Evolutionary conservation across 2,329 filamentous ascomycete species (phyloP).

Genomic region (Phoma sp.): DNA sequence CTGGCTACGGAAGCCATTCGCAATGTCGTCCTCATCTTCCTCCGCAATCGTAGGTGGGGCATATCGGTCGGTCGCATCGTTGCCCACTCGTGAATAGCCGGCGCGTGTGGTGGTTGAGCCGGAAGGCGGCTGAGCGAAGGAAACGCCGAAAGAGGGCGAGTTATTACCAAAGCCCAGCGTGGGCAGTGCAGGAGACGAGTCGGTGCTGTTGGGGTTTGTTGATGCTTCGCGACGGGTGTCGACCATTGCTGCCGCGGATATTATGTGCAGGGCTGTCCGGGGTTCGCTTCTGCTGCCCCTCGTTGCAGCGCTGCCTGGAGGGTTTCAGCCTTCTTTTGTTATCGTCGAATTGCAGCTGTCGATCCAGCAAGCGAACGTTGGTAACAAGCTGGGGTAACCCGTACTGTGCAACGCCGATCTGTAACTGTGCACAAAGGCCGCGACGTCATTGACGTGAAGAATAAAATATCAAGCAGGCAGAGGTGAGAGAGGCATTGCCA

Average conservation of each 20-base stretch:
- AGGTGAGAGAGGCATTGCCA: not conserved
- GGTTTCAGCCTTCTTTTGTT: constrained; percentile 15
- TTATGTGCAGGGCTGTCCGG: constrained; percentile 7
- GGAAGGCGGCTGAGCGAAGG: constrained; percentile 30
- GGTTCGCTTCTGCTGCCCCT: constrained; percentile 11
- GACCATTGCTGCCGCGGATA: constrained; percentile 32
- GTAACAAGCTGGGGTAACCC: constrained; percentile 2
- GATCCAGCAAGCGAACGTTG: not conserved
- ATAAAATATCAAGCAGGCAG: not conserved
- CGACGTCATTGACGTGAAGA: constrained; percentile 6
- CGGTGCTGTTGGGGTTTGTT: constrained; percentile 37
- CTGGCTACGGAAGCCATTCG: constrained; percentile 28
- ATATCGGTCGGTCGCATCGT: constrained; percentile 43
- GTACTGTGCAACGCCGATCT: constrained; percentile 5
- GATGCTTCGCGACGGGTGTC: constrained; percentile 39
- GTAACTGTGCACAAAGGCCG: not conserved
- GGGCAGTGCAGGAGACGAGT: constrained; percentile 37
- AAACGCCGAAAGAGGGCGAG: constrained; percentile 29
- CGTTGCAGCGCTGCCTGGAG: constrained; percentile 8
- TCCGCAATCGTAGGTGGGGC: constrained; percentile 39
- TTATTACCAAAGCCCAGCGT: constrained; percentile 36
- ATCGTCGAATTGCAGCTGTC: constrained; percentile 4
- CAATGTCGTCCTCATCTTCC: constrained; percentile 41
- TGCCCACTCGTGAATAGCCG: constrained; percentile 46
- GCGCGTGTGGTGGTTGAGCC: constrained; percentile 42